These are phyloP conservation scores for Coniochaeta ligniaria DNA, from an alignment of 2,329 filamentous ascomycete species.

Conservation along the genomic window DNA sequence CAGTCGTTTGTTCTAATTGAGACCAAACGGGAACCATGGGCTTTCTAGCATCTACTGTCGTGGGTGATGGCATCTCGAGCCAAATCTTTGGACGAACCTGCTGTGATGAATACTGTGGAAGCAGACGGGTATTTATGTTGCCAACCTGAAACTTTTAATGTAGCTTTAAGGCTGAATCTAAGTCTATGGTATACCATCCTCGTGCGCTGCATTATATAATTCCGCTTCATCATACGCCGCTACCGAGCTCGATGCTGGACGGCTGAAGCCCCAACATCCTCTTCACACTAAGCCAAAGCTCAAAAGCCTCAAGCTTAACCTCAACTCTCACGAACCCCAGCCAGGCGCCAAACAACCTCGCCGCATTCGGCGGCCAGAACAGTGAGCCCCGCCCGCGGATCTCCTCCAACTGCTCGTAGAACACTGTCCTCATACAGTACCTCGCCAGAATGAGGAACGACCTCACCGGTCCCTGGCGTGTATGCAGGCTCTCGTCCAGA, in stretches of 20 bases:
- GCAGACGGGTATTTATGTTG: no score
- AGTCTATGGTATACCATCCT: neutral
- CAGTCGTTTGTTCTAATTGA: no score
- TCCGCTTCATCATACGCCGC: slow-evolving; percentile 6
- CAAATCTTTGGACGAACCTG: no score
- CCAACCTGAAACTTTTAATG: no score
- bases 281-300: slow-evolving; percentile 52
- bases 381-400: slow-evolving; percentile 45
- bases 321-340: slow-evolving; percentile 52
- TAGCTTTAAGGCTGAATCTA: no score
- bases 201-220: neutral
- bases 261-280: slow-evolving; percentile 29
- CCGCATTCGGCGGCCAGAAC: slow-evolving; percentile 50
- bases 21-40: no score
- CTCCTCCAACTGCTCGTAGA: slow-evolving; percentile 55
- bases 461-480: slow-evolving; percentile 57
- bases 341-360: slow-evolving; percentile 49
- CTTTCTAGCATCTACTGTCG: no score
- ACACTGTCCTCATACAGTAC: slow-evolving; percentile 61
- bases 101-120: no score
- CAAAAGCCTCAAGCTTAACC: slow-evolving; percentile 56
- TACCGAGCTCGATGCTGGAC: slow-evolving; percentile 5
- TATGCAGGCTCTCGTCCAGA: slow-evolving; percentile 84
- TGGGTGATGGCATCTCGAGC: no score
- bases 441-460: slow-evolving; percentile 62